Evolutionary conservation across 2,329 filamentous ascomycete species (phyloP), one percentile per base, ranked within the genome.

Genomic region (Dryadomyces sulphureus): DNA sequence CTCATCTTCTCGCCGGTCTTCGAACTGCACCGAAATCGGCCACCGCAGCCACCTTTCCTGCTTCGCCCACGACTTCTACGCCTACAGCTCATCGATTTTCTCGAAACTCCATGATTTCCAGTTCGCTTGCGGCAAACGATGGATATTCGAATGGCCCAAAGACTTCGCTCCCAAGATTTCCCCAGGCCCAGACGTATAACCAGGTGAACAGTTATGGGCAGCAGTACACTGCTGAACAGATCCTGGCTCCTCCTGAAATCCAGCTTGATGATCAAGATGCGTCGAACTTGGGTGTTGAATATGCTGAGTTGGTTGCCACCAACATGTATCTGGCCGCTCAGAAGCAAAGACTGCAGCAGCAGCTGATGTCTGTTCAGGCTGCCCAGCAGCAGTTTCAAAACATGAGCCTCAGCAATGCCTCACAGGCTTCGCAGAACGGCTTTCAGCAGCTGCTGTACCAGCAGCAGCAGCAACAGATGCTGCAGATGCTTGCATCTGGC

Each of bases 291-390:
- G 92, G 96, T 57, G 87, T 89, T 45, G 81, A 77, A 50, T 92
- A 94, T 54, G 85, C 88, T 45, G 87, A 94, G 64, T 72, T 96
- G 52, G 77, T 95, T 58, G 84, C 87, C 48, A 93, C 88, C 57
- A 94, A 95, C 62, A 68, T 92, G 60, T 94, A 93, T 59, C 74
- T 98, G 43, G 87, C 88, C 36, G 87, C 94, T 59, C 89, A 94
- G 65, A 90, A 96, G 65, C 88, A 94, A 66, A 83, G 85, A 53
- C 77, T 96, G 45, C 89, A 96, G 65, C 89, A 95, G 66, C 88
- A 96, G 66, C 74, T 96, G 54, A 77, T 87, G 54, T 84, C 70
- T 53, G 79, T 95, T 21, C 92, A 90, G 57, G 79, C 81, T 45
- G 84, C 84, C 34, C 83, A 86, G 49, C 84, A 88, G 64, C 84